Evolutionary conservation across 2,329 filamentous ascomycete genomes (phyloP), one percentile per base, ranked within the genome.

Genomic region (Stachybotrys elegans): DNA sequence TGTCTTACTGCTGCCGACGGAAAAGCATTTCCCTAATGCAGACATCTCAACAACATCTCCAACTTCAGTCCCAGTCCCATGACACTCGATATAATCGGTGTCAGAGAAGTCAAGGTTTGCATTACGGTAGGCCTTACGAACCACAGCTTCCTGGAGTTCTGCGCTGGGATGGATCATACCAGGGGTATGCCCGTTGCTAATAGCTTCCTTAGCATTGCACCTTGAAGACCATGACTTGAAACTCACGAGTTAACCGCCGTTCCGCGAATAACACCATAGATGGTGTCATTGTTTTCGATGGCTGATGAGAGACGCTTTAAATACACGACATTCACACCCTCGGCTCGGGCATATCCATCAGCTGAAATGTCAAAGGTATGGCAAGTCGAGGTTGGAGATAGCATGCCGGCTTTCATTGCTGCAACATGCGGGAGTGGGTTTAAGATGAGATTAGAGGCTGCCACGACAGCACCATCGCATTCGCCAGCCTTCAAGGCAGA

Each of bases 251-350:
- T 78, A 19, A 70, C 59, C 0, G 66, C 63, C 0, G 70, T 72
- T 0, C 64, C 69, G 11, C 72, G 68, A 32, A 79, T 73, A 6
- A 78, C 61, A 4, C 65, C 69, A 6, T 72, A 63, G 31, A 78
- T 72, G 0, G 65, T 69, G 48, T 83, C 75, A 4, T 72, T 71
- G 46, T 76, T 72, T 8, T 60, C 56, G 3, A 81, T 51, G 1
- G 79, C 79, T 48, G 76, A 69, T 2, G 65, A 59, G 0, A 82
- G 61, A 1, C 66, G 66, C 58, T 83, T 83, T 3, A 84, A 49
- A 3, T 81, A 55, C 2, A 83, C 55, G 11, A 73, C 66, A 0
- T 67, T 75, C 16, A 73, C 63, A 0, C 77, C 80, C 51, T 84
- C 80, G 2, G 76, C 79, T 13, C 79, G 70, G 1, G 70, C 76